Percentiles rank a stretch among this genome's conserved stretches.
These are phyloP conservation scores for Neurospora sp. DNA, from an alignment of 2,329 filamentous ascomycete genomes.

Conservation along the genomic window DNA sequence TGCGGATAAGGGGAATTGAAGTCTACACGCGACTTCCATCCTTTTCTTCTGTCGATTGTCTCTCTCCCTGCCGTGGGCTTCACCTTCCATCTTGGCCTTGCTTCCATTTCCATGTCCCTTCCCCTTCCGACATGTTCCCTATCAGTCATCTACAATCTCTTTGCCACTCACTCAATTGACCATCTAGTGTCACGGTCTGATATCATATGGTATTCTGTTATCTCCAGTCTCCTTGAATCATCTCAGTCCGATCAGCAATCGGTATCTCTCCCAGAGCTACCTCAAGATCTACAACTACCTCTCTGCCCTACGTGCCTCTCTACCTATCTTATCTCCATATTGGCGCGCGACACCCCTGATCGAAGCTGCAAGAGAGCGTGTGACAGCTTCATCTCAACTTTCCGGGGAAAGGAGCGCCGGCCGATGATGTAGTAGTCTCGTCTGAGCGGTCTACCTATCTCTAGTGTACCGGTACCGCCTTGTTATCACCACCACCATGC, in stretches of 20 bases:
- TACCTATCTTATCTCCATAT: neutral
- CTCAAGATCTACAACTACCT: neutral
- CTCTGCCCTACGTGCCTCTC: neutral
- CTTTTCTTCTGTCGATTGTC: neutral
- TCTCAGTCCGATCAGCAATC: neutral
- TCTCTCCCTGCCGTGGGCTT: neutral
- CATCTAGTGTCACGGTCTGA: neutral
- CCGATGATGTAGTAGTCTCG: neutral
- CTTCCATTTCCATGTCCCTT: neutral
- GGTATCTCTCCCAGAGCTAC: neutral
- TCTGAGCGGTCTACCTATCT: neutral
- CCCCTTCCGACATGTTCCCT: neutral
- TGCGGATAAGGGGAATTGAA: slow-evolving; percentile 9
- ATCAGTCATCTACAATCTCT: neutral
- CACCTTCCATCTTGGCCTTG: neutral
- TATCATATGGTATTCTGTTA: neutral
- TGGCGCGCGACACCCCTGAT: neutral
- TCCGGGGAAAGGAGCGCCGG: neutral
- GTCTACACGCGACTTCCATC: neutral
- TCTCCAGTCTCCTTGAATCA: neutral
- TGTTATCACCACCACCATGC: neutral
- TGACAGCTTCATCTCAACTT: neutral
- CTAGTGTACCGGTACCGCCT: neutral
- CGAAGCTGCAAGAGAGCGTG: neutral
- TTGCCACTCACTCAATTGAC: neutral